These are phyloP conservation scores for Fusarium sp. DNA, from an alignment of 2,329 filamentous ascomycete species.

Conservation along the genomic window DNA sequence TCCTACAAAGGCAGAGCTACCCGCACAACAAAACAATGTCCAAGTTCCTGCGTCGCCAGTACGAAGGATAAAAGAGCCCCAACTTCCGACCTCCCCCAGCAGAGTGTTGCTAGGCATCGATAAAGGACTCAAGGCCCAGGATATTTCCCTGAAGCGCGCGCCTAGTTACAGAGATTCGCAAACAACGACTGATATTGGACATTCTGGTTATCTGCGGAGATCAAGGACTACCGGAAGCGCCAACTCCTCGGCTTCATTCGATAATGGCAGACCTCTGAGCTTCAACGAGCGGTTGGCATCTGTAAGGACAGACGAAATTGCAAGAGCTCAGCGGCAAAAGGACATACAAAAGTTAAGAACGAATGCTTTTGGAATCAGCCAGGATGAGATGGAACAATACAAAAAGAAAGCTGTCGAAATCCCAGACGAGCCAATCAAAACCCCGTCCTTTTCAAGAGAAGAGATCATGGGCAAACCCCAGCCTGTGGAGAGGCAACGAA, in stretches of 20 bases:
- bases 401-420: conserved; percentile 68
- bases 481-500: conserved; percentile 53
- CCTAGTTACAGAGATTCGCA: conserved; percentile 57
- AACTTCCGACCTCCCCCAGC: conserved; percentile 77
- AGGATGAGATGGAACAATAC: conserved; percentile 69
- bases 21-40: conserved; percentile 56
- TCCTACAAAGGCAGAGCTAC: conserved; percentile 40
- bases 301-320: conserved; percentile 67
- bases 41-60: conserved; percentile 84
- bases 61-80: conserved; percentile 62
- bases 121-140: conserved; percentile 82
- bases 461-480: conserved; percentile 63
- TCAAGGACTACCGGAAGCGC: conserved; percentile 54
- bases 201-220: conserved; percentile 57
- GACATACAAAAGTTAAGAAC: conserved; percentile 65
- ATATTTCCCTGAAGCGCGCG: conserved; percentile 85
- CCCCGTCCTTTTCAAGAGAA: conserved; percentile 70
- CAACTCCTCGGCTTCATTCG: conserved; percentile 39
- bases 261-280: conserved; percentile 59
- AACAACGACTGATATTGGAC: conserved; percentile 27
- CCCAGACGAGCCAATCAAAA: conserved; percentile 59
- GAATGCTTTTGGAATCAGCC: conserved; percentile 66
- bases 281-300: conserved; percentile 91
- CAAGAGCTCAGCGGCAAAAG: conserved; percentile 61
- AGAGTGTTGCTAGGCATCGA: conserved; percentile 87